phyloP scores from a whole-genome alignment of 2,329 filamentous ascomycete species.

The Penicillium sp. region DNA sequence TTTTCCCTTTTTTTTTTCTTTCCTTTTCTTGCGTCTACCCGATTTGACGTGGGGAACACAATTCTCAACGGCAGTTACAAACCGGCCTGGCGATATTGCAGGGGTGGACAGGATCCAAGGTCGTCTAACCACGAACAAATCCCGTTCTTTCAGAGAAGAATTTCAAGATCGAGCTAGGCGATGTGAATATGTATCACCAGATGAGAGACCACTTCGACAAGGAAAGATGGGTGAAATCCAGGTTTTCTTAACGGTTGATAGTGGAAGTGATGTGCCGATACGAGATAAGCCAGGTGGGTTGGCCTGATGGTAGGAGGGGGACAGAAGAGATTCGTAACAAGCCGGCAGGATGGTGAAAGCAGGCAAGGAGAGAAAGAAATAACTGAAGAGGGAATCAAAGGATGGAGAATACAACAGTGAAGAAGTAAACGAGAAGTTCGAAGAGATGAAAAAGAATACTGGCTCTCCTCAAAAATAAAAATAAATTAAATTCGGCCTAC shows the following conservation, averaged over 20 bases:
- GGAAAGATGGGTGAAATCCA: neutral
- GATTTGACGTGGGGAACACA: conserved; percentile 26
- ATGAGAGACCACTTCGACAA: neutral
- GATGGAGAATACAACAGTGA: neutral
- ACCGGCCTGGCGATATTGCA: conserved; percentile 29
- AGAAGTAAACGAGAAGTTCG: neutral
- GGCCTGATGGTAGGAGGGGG: neutral
- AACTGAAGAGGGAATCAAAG: neutral
- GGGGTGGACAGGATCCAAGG: conserved; percentile 12
- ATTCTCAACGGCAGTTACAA: conserved; percentile 32
- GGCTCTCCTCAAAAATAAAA: neutral
- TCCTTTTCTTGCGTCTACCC: conserved; percentile 16
- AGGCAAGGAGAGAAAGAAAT: neutral
- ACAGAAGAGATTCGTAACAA: conserved; percentile 8
- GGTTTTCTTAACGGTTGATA: neutral
- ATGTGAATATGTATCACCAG: neutral
- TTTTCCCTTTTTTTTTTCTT: conserved; percentile 12
- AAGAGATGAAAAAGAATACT: neutral
- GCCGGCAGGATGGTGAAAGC: neutral
- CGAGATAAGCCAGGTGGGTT: conserved; percentile 7
- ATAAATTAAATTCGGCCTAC: neutral
- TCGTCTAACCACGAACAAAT: conserved; percentile 14
- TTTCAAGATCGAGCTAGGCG: neutral
- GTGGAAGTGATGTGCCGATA: conserved; percentile 3
- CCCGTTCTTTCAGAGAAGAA: conserved; percentile 23